Evolutionary conservation across 1,284 basidiomycete genomes (phyloP).

Genomic region (Leccinum solheimii): DNA sequence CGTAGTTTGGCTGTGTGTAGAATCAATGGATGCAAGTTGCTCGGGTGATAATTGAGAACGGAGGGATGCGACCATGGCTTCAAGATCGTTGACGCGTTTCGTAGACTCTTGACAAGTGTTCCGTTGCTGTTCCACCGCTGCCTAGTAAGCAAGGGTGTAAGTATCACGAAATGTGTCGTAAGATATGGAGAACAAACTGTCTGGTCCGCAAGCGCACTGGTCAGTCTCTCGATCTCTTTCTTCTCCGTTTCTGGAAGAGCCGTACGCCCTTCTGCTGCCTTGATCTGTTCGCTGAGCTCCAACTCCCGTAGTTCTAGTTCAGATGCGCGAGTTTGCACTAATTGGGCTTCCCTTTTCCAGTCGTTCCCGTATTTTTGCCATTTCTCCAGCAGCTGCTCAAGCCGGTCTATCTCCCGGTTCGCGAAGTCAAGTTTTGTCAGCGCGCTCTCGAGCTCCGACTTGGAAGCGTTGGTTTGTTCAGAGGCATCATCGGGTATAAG

Average conservation of each 20-base stretch:
- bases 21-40: slow-evolving; percentile 23
- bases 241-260: slow-evolving; percentile 17
- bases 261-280: slow-evolving; percentile 16
- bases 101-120: slow-evolving; percentile 13
- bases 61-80: slow-evolving; percentile 19
- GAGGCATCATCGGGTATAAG: slow-evolving; percentile 10
- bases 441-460: slow-evolving; percentile 4
- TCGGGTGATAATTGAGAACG: slow-evolving; percentile 22
- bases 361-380: slow-evolving; percentile 31
- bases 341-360: slow-evolving; percentile 30
- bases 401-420: slow-evolving; percentile 21
- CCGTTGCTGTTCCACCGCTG: slow-evolving; percentile 19
- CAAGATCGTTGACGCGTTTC: slow-evolving; percentile 23
- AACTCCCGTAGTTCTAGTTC: slow-evolving; percentile 18
- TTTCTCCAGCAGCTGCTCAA: slow-evolving; percentile 24
- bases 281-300: slow-evolving; percentile 11
- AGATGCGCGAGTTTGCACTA: slow-evolving; percentile 13
- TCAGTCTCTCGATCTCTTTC: slow-evolving; percentile 18
- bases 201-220: slow-evolving; percentile 22
- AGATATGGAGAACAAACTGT: slow-evolving; percentile 20
- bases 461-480: slow-evolving; percentile 2
- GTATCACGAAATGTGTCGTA: not conserved
- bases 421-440: slow-evolving; percentile 20
- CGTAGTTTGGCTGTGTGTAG: not conserved
- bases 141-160: slow-evolving; percentile 12